A percentile compares a stretch with the other conserved stretches of the same genome.
phyloP scores from a whole-genome alignment of 1,284 basidiomycete species.

The Gymnopus androsaceus region DNA sequence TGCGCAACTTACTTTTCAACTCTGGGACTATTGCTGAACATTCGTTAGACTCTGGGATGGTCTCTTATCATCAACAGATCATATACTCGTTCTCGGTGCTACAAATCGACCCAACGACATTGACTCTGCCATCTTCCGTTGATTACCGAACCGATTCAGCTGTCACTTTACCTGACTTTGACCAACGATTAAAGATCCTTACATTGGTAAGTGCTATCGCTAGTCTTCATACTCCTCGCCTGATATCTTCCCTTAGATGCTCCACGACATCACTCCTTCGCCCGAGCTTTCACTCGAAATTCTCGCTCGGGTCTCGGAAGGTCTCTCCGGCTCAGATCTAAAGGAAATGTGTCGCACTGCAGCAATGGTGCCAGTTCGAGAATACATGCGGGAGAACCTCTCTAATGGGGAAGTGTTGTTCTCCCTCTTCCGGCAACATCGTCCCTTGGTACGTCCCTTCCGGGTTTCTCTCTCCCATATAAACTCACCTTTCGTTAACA shows the following conservation, averaged over 20 bases:
- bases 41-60: slow-evolving; percentile 99
- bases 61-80: slow-evolving; percentile 79
- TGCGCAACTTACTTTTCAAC: too few species aligned
- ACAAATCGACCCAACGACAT: slow-evolving; percentile 97
- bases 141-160: slow-evolving; percentile 99
- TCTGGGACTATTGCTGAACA: too few species aligned
- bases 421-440: too few species aligned
- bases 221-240: slow-evolving; percentile 56
- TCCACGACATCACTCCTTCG: slow-evolving; percentile 75
- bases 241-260: slow-evolving; percentile 72
- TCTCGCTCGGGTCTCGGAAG: slow-evolving; percentile 76
- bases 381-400: slow-evolving; percentile 64
- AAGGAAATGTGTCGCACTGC: slow-evolving; percentile 94
- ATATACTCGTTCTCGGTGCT: slow-evolving; percentile 93
- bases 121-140: slow-evolving; percentile 90
- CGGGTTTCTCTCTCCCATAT: too few species aligned
- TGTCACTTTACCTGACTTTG: slow-evolving; percentile 78
- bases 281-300: slow-evolving; percentile 63
- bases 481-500: too few species aligned
- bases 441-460: too few species aligned
- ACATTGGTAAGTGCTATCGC: slow-evolving; percentile 58
- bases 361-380: slow-evolving; percentile 89
- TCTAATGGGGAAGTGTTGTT: slow-evolving; percentile 50
- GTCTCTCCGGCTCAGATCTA: slow-evolving; percentile 89
- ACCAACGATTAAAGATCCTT: slow-evolving; percentile 91